Evolutionary conservation across 768 basidiomycete genomes (phyloP), one percentile per base, ranked within the genome.

Genomic region (Clitopilus passeckerianus): DNA sequence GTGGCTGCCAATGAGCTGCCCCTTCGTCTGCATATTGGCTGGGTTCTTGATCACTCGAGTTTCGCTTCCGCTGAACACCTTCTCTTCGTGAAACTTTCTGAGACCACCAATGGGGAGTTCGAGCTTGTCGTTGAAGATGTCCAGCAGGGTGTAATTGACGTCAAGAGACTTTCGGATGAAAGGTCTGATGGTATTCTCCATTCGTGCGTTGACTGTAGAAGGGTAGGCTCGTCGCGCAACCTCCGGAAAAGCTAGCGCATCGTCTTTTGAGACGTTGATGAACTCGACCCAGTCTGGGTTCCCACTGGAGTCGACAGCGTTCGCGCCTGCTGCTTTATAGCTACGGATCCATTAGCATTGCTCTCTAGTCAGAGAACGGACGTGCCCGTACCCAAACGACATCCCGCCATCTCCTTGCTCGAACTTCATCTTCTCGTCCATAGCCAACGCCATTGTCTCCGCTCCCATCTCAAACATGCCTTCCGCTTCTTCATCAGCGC

Each of bases 201-300:
- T 87, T 22, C 74, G 74, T 2, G 74, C 74, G 35, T 79, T 73
- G 23, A 84, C 80, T 0, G 81, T 77, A 0, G 68, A 65, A 0
- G 87, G 88, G 64, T 91, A 91, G 0, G 77, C 75, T 22, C 86
- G 78, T 22, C 83, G 79, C 5, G 74, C 76, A 20, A 78, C 71
- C 0, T 68, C 61, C 0, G 88, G 89, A 73, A 79, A 89, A 0
- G 84, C 79, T 0, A 90, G 66, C 0, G 78, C 85, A 62, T 91
- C 89, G 65, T 91, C 87, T 66, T 87, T 87, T 0, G 87, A 75
- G 33, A 89, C 69, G 64, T 88, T 88, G 59, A 89, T 74, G 68
- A 87, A 88, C 65, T 89, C 86, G 2, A 79, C 76, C 0, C 76
- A 77, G 65, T 89, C 87, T 16, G 68, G 64, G 53, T 77, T 76